Evolutionary conservation across 768 basidiomycete species (phyloP), one percentile per base, ranked within the genome.

Genomic region (Rhizopogon sp.): DNA sequence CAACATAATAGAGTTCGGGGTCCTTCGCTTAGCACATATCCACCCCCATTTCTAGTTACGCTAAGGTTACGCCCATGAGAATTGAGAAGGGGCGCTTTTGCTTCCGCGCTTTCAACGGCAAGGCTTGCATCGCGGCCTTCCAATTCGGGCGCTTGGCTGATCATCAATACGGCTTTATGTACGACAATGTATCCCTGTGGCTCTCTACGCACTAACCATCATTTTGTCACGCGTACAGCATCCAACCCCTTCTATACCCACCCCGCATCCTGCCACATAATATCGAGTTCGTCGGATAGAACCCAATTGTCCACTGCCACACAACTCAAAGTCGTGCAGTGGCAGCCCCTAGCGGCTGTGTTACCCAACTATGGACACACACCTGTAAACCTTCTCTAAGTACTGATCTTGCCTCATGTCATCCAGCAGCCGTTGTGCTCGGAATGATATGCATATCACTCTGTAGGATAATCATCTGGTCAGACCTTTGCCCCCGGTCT

Each of bases 31-130:
- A 56, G 39, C 55, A 37, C 39, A 25, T 42, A 54, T 50, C 55
- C 56, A 64, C 64, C 60, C 42, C 67, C 55, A 52, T 62, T 60
- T 25, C 54, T 49, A 39, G 43, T 52, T 37, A 33, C 35, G 35
- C 35, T 10, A 25, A 37, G 13, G 35, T 37, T 37, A 37, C 14
- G 3, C 17, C 45, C 58, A 52, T 64, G 65, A 57, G 64, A 65
- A 64, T 20, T 49, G 50, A 37, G 50, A 55, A 60, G 51, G 62
- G 60, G 53, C 37, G 29, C 35, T 52, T 67, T 67, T 67, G 64
- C 52, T 63, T 57, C 64, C 65, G 64, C 53, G 33, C 47, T 37
- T 42, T 49, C 35, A 39, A 55, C 54, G 54, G 54, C 52, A 53
- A 20, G 16, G 31, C 35, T 11, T 37, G 22, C 43, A 40, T 45